Evolutionary conservation across 2,329 filamentous ascomycete genomes (phyloP), one percentile per base, ranked within the genome.

Genomic region (Sphaerulina musiva): DNA sequence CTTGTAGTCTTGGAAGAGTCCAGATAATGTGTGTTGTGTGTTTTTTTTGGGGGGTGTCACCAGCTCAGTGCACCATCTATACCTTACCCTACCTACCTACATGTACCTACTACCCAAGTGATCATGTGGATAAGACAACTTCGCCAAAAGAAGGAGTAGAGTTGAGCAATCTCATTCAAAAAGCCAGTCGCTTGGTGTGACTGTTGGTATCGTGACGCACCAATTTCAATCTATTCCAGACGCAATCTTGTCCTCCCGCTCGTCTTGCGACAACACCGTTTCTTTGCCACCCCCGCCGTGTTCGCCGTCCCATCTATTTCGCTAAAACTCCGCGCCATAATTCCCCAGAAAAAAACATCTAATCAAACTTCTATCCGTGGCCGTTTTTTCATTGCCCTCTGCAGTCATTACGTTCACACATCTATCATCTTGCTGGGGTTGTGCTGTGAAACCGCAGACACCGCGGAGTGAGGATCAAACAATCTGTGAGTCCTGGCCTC

Each of bases 221-320:
- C 41, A 17, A 14, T 47, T 39, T 41, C 49, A 56, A 46, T 48
- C 57, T 38, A 38, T 9, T 38, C 34, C 34, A 38, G 34, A 38
- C 34, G 12, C 12, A 11, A 48, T 26, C 53, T 47, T 47, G 41
- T 17, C 14, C 44, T 45, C 59, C 47, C 59, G 56, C 53, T 49
- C 50, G 61, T 63, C 61, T 62, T 50, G 62, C 59, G 62, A 63
- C 61, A 53, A 45, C 55, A 39, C 20, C 20, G 20, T 38, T 23
- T 36, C 31, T 54, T 51, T 51, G 41, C 46, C 51, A 17, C 14
- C 49, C 53, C 54, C 55, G 53, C 48, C 57, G 26, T 34, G 38
- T 62, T 57, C 59, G 58, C 59, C 60, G 38, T 61, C 55, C 60
- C 44, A 55, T 62, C 60, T 63, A 62, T 62, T 46, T 63, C 61